Base-by-base conservation (phyloP, 192 early-diverging fungal genomes). In the Kappamyces sp. region DNA sequence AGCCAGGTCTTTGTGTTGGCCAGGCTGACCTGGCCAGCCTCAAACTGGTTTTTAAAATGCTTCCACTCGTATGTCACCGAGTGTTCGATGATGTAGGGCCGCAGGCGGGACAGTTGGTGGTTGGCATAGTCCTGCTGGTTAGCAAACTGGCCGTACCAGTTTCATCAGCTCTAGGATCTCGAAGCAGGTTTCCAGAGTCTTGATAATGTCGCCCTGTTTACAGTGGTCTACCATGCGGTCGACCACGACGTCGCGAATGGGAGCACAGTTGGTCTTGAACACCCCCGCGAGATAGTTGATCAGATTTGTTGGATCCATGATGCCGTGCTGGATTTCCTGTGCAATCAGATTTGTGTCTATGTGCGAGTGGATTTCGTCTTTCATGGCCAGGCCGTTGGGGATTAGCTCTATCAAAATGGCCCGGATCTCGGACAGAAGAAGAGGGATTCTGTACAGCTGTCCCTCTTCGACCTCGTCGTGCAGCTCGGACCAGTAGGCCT, bases 381-480 rank as follows among this genome's bases (percentile, higher is more conserved):
- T 63, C 3, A 63, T 49, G n/a, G 66, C 77, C 23, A 58, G 9
- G 2, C 51, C 51, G 47, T 71, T 69, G 32, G 82, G 81, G 2
- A 86, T 49, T 34, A 89, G 72, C 38, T 83, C 80, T 1, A 80
- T 65, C 36, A 95, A 49, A 55, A 92, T 90, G 59, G 82, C 76
- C 31, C 83, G 78, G 13, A 93, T 69, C 72, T 95, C 92, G 8
- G 76, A 72, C 9, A 95, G 50, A 38, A 95, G 73, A 52, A 90
- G 63, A 0, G 83, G 73, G 8, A 92, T 51, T 13, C 83, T 69
- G 49, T 61, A 78, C 44, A 59, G 61, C 12, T 72, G 46, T 1
- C 65, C 58, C 3, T 62, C 44, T 1, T 58, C 60, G 49, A 92
- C 62, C 39, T 84, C 81, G 10, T 69, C 41, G 12, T 82, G 84